Base-by-base conservation (phyloP, 306 rosid species). In the Prunus mira region DNA sequence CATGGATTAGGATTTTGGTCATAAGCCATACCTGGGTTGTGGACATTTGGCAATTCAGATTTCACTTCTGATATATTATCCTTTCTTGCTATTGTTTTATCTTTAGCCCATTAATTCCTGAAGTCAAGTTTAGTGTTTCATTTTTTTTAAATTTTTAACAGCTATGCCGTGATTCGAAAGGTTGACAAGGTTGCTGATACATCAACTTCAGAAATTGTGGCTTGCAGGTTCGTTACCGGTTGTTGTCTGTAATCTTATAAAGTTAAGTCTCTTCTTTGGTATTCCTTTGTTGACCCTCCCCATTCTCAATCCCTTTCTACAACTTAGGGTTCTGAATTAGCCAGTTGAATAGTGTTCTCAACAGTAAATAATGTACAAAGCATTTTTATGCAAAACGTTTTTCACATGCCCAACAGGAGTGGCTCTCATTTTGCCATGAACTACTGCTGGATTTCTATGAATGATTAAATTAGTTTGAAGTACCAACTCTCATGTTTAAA, bases 101-200 rank as follows among this genome's bases (percentile, higher is more conserved):
- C 22, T 41, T 43, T 73, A 61, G 45, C 18, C 13, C 57, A 22
- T 58, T 64, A 56, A 24, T 55, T 83, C 67, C 28, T 65, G 14
- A 71, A 20, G 47, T 78, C 22, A 82, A 7, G 15, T 71, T 69
- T 71, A 3, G 28, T 38, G 15, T 14, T 18, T 52, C 0, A 20
- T 12, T 3, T 17, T 55, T 41, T 25, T 1, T 1, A 7, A 18
- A n/a, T 12, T 2, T 30, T 56, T 81, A 12, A 76, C 97, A 94
- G 98, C 86, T 81, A 82, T 84, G 93, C 90, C 49, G 89, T 90
- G 70, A 78, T 94, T 81, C 85, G 91, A 71, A 92, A 89, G 77
- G 91, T 89, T 67, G 96, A 86, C 60, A 86, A 81, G 74, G 85
- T 94, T 80, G 73, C 86, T 3, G 86, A 86, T 78, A 12, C 94